A percentile compares a stretch with the other conserved stretches of the same genome.
phyloP scores from a whole-genome alignment of 805 yeast genomes.

The Cyberlindnera americana region DNA sequence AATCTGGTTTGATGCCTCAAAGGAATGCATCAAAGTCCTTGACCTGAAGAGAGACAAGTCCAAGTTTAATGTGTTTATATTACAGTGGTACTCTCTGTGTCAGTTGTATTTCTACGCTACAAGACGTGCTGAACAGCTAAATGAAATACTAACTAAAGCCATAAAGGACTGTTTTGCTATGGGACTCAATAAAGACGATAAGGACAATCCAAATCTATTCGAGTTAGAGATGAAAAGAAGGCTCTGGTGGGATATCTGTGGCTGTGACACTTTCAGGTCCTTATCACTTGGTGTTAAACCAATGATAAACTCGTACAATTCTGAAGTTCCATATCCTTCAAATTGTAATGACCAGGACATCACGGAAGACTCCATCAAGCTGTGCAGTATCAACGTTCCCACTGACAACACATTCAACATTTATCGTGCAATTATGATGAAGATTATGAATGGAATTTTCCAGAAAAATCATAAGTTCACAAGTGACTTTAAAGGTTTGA shows the following conservation, averaged over 20 bases:
- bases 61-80: conserved; percentile 18
- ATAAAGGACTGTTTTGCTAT: conserved; percentile 24
- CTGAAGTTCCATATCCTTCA: conserved; percentile 32
- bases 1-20: conserved; percentile 28
- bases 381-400: conserved; percentile 21
- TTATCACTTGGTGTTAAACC: conserved; percentile 26
- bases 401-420: conserved; percentile 30
- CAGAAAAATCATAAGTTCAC: conserved; percentile 24
- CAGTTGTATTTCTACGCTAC: conserved; percentile 30
- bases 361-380: conserved; percentile 21
- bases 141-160: conserved; percentile 23
- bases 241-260: conserved; percentile 31
- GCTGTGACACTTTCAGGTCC: conserved; percentile 28
- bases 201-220: conserved; percentile 22
- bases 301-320: conserved; percentile 20
- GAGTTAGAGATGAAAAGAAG: conserved; percentile 32
- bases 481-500: conserved; percentile 18
- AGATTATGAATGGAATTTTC: conserved; percentile 26
- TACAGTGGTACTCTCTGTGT: conserved; percentile 28
- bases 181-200: conserved; percentile 27
- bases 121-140: conserved; percentile 26
- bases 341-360: conserved; percentile 32
- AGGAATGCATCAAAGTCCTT: conserved; percentile 22
- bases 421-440: conserved; percentile 28
- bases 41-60: conserved; percentile 14